A percentile compares a stretch with the other conserved stretches of the same genome.
phyloP scores from a whole-genome alignment of 371 early-diverging fungal species.

The Parasitella parasitica region DNA sequence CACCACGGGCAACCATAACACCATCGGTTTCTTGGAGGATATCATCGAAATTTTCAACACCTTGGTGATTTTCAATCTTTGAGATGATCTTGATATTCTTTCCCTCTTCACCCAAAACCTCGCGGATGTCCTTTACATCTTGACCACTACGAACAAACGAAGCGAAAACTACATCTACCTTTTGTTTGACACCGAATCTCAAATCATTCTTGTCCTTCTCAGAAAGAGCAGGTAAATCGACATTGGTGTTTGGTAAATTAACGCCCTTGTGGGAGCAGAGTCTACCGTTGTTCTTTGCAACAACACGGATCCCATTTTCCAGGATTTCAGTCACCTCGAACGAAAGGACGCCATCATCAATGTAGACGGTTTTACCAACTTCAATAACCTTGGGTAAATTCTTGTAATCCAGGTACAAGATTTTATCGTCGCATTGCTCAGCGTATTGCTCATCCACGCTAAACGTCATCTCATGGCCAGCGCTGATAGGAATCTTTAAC shows the following conservation, averaged over 20 bases:
- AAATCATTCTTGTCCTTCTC: slow-evolving; percentile 94
- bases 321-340: slow-evolving; percentile 74
- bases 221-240: slow-evolving; percentile 92
- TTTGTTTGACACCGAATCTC: slow-evolving; percentile 89
- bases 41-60: slow-evolving; percentile 96
- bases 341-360: slow-evolving; percentile 85
- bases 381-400: slow-evolving; percentile 81
- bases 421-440: slow-evolving; percentile 65
- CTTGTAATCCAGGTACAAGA: slow-evolving; percentile 86
- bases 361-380: slow-evolving; percentile 83
- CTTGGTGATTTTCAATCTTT: slow-evolving; percentile 97
- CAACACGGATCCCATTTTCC: slow-evolving; percentile 64
- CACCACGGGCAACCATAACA: slow-evolving; percentile 98
- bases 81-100: slow-evolving; percentile 90
- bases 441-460: slow-evolving; percentile 74
- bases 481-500: slow-evolving; percentile 53
- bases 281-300: slow-evolving; percentile 75
- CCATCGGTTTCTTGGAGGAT: slow-evolving; percentile 95
- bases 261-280: slow-evolving; percentile 85
- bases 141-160: slow-evolving; percentile 93
- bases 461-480: slow-evolving; percentile 84
- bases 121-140: slow-evolving; percentile 85
- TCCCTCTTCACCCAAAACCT: slow-evolving; percentile 76
- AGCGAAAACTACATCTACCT: slow-evolving; percentile 96
- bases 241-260: slow-evolving; percentile 83